Conservation (phyloP, 345 rosid species). For the Euphorbia pulcherrima region DNA sequence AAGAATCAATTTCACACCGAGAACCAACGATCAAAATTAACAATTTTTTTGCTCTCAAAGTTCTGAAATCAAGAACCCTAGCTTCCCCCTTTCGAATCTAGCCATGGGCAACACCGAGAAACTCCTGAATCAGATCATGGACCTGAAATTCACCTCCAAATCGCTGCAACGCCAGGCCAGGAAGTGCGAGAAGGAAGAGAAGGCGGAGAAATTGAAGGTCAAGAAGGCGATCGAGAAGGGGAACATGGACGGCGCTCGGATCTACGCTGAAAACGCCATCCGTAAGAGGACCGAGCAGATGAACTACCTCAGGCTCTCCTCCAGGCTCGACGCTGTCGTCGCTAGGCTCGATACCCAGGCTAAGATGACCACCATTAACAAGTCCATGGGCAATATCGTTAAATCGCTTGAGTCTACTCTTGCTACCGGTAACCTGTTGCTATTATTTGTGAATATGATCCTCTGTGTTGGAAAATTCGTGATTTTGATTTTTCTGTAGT, state of each 20-base stretch:
- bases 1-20: not conserved
- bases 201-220: slow-evolving; percentile 86
- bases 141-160: slow-evolving; percentile 84
- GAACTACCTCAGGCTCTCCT: slow-evolving; percentile 91
- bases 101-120: slow-evolving; percentile 89
- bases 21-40: not conserved
- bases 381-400: slow-evolving; percentile 82
- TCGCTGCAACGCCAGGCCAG: slow-evolving; percentile 82
- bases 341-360: slow-evolving; percentile 94
- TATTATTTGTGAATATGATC: not conserved
- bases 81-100: not conserved
- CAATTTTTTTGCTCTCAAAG: not conserved
- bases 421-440: slow-evolving; percentile 52
- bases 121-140: slow-evolving; percentile 92
- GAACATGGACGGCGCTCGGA: slow-evolving; percentile 96
- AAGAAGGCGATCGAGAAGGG: slow-evolving; percentile 99
- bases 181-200: slow-evolving; percentile 99
- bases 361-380: slow-evolving; percentile 84
- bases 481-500: not conserved
- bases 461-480: not conserved
- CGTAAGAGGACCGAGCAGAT: slow-evolving; percentile 95
- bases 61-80: slow-evolving; percentile 18
- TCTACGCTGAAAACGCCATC: slow-evolving; percentile 96
- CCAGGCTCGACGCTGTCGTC: slow-evolving; percentile 92
- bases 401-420: slow-evolving; percentile 92